A percentile compares a stretch with the other conserved stretches of the same genome.
These are phyloP conservation scores for Nephelium lappaceum DNA, from an alignment of 345 rosid species.

Conservation along the genomic window DNA sequence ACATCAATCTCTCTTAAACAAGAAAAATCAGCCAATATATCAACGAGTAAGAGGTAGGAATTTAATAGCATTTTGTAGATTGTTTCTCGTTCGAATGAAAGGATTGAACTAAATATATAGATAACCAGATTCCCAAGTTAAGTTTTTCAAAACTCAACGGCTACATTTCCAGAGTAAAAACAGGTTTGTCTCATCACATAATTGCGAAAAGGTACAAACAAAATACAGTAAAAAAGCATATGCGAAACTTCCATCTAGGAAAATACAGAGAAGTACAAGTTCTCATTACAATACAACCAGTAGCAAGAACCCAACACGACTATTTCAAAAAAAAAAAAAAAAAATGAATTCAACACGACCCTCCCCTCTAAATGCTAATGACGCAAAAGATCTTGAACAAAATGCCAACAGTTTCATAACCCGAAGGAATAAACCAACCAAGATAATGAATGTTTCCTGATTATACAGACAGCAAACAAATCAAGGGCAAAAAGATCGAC, in stretches of 20 bases:
- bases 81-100: background rate
- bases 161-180: background rate
- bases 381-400: slow-evolving; percentile 6
- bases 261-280: slow-evolving; percentile 2
- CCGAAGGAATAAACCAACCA: slow-evolving; percentile 20
- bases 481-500: slow-evolving; percentile 23
- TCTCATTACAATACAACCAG: slow-evolving; percentile 28
- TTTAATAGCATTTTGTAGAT: background rate
- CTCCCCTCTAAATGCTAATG: slow-evolving; percentile 2
- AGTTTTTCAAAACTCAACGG: background rate
- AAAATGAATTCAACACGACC: slow-evolving; percentile 17
- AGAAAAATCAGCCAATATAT: no score
- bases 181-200: background rate
- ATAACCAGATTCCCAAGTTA: background rate
- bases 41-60: background rate
- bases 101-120: background rate
- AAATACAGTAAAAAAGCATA: background rate
- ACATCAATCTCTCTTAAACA: background rate
- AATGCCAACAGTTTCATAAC: slow-evolving; percentile 13
- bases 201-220: background rate
- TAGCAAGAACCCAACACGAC: slow-evolving; percentile 18
- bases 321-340: no score
- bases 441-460: slow-evolving; percentile 5
- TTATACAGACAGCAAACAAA: slow-evolving; percentile 24
- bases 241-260: background rate